Evolutionary conservation across 768 basidiomycete genomes (phyloP).

Genomic region (Mrakia frigida): DNA sequence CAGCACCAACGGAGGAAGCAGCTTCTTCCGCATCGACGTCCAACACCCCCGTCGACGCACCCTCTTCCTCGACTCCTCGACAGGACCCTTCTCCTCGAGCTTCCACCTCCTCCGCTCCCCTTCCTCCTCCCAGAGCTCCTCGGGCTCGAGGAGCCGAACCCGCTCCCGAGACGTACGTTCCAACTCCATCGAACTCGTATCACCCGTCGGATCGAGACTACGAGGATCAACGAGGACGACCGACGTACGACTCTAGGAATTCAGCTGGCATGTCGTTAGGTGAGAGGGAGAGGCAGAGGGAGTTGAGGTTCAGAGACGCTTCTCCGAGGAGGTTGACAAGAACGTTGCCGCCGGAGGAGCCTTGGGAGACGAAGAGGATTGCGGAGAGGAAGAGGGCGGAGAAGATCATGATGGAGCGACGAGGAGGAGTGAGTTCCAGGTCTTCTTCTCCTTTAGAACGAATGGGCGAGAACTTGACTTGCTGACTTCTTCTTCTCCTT

Average conservation of each 20-base stretch:
- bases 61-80: background rate
- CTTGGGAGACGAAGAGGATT: background rate
- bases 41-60: background rate
- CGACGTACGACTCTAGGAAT: background rate
- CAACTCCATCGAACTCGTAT: background rate
- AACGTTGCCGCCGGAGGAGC: background rate
- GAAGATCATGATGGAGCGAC: background rate
- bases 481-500: background rate
- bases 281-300: background rate
- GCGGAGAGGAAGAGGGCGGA: background rate
- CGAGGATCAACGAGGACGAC: background rate
- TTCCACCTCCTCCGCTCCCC: background rate
- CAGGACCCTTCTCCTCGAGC: background rate
- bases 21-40: background rate
- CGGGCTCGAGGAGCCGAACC: background rate
- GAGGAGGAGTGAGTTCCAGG: background rate
- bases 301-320: background rate
- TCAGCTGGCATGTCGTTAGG: background rate
- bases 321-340: background rate
- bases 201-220: background rate
- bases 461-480: background rate
- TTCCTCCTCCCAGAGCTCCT: background rate
- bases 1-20: background rate
- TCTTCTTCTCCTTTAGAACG: background rate
- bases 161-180: too few species aligned